Percentiles rank a stretch among this genome's conserved stretches.
phyloP scores from a whole-genome alignment of 192 early-diverging fungal genomes.

The Backusella liffmaniae region DNA sequence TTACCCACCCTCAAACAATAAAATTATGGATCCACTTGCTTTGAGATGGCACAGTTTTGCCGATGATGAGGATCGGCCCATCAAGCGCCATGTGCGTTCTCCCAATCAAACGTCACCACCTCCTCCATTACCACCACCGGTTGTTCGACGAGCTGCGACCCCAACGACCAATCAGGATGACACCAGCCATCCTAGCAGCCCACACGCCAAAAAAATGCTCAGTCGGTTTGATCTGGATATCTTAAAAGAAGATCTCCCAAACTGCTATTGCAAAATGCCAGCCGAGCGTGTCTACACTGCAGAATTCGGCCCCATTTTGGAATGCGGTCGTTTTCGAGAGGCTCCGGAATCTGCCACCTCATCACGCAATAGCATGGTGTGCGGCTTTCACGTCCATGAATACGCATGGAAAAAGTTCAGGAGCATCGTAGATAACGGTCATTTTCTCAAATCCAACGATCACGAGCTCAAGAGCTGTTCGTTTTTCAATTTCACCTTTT shows the following conservation, averaged over 20 bases:
- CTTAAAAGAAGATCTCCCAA: not conserved
- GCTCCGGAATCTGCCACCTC: not conserved
- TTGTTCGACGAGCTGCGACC: not conserved
- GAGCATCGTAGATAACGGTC: not conserved
- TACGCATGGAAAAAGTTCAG: not conserved
- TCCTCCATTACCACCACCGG: not conserved
- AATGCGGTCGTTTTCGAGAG: not conserved
- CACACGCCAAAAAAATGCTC: not conserved
- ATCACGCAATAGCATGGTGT: not conserved
- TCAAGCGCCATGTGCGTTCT: not conserved
- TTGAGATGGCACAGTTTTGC: not conserved
- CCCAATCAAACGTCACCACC: not conserved
- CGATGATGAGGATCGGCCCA: not conserved
- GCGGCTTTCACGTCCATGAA: slow-evolving; percentile 23
- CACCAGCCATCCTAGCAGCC: not conserved
- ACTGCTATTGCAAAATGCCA: not conserved
- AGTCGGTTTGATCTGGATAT: not conserved
- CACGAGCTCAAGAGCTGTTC: slow-evolving; percentile 6
- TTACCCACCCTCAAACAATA: not conserved
- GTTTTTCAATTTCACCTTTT: slow-evolving; percentile 17
- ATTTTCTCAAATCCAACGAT: not conserved
- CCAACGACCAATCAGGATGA: not conserved
- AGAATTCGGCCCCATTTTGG: not conserved
- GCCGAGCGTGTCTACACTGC: not conserved
- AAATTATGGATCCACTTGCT: slow-evolving; percentile 1